These are phyloP conservation scores for Carex littledalei DNA, from an alignment of 176 grass and related monocot genomes.

Conservation along the genomic window DNA sequence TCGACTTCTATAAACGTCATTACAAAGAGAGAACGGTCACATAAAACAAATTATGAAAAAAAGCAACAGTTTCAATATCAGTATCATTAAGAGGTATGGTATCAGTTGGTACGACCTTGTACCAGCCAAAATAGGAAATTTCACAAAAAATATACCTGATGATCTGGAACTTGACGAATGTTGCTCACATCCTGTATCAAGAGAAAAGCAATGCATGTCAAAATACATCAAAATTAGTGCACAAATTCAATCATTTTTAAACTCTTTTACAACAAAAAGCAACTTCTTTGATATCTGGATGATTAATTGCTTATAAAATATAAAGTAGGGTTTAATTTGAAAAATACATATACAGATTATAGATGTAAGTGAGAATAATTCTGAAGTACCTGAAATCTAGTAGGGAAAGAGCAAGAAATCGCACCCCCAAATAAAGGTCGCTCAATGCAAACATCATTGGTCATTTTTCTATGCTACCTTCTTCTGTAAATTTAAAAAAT, in stretches of 20 bases:
- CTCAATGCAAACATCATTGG: slow-evolving; percentile 39
- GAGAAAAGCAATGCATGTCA: background rate
- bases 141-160: slow-evolving; percentile 43
- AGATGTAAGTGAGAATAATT: slow-evolving; percentile 28
- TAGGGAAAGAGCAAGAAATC: slow-evolving; percentile 57
- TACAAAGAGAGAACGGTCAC: background rate
- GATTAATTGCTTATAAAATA: background rate
- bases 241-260: background rate
- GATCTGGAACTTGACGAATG: slow-evolving; percentile 69
- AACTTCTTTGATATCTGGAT: background rate
- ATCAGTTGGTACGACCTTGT: background rate
- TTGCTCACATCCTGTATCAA: slow-evolving; percentile 71
- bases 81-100: background rate
- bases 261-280: background rate
- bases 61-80: background rate
- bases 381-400: slow-evolving; percentile 57
- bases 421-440: slow-evolving; percentile 78
- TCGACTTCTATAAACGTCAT: background rate
- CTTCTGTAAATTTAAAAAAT: background rate
- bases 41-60: background rate
- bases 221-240: background rate
- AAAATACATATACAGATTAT: background rate
- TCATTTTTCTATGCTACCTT: slow-evolving; percentile 24
- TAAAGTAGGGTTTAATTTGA: background rate
- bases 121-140: background rate